Conservation (phyloP, 2,329 filamentous ascomycete species). For the Trichoderma sp. region DNA sequence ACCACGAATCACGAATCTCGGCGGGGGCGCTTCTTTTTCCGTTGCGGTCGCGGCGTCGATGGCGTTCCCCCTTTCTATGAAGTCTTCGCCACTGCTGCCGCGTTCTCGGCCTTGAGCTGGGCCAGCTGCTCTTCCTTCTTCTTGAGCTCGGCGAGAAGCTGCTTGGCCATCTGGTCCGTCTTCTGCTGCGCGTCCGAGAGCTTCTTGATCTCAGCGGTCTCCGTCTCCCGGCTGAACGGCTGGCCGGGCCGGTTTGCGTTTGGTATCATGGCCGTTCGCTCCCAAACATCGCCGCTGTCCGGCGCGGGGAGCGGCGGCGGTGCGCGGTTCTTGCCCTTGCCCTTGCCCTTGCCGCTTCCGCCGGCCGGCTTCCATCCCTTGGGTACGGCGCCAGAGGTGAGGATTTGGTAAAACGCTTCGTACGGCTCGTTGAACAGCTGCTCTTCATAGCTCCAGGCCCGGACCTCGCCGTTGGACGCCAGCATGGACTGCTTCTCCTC, state of each 20-base stretch:
- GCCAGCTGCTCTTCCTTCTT: constrained; percentile 61
- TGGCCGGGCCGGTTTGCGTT: constrained; percentile 62
- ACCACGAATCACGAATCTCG: not conserved
- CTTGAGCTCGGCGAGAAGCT: constrained; percentile 58
- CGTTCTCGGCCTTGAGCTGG: constrained; percentile 57
- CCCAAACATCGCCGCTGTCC: constrained; percentile 52
- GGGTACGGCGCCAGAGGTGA: constrained; percentile 69
- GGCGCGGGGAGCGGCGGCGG: constrained; percentile 37
- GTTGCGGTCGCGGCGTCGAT: not conserved
- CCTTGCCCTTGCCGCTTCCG: constrained; percentile 55
- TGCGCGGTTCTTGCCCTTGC: constrained; percentile 43
- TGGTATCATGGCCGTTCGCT: constrained; percentile 73
- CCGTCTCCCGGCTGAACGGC: constrained; percentile 71
- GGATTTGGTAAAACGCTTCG: constrained; percentile 81
- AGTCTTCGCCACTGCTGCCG: constrained; percentile 42
- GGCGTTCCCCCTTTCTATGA: constrained; percentile 13
- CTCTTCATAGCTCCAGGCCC: constrained; percentile 84
- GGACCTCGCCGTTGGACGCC: constrained; percentile 59
- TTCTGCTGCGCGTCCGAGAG: constrained; percentile 62
- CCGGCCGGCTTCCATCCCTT: constrained; percentile 42
- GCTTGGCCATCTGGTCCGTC: constrained; percentile 58
- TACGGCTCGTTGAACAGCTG: constrained; percentile 97
- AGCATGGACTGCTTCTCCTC: constrained; percentile 63
- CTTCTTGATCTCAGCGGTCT: constrained; percentile 59
- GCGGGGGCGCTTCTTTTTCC: not conserved